A percentile compares a stretch with the other conserved stretches of the same genome.
These are phyloP conservation scores for Penicillium olsonii DNA, from an alignment of 2,329 filamentous ascomycete species.

Conservation along the genomic window DNA sequence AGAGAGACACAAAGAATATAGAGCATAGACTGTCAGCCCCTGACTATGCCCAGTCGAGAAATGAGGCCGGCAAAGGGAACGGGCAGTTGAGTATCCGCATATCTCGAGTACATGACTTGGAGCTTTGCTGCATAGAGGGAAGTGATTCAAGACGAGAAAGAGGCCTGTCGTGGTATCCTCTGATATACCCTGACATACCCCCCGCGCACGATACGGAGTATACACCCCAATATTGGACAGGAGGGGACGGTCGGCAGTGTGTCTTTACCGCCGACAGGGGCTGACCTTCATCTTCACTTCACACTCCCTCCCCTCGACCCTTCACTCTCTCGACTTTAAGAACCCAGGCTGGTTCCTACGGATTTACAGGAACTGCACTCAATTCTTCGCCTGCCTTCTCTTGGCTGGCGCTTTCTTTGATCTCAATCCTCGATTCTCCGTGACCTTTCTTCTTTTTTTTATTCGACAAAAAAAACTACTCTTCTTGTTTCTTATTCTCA, in stretches of 20 bases:
- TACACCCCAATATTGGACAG: constrained; percentile 2
- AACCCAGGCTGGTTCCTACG: constrained; percentile 27
- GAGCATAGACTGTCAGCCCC: constrained; percentile 4
- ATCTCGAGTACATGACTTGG: neutral
- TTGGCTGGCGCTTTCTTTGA: constrained; percentile 7
- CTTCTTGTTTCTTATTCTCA: constrained; percentile 11
- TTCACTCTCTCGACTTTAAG: constrained; percentile 17
- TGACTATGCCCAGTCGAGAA: constrained; percentile 1
- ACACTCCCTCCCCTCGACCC: constrained; percentile 18
- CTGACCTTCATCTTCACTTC: constrained; percentile 17
- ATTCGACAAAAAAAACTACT: neutral
- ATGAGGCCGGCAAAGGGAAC: neutral
- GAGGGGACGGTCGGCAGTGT: constrained; percentile 22
- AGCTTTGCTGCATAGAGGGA: no score
- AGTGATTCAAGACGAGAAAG: no score
- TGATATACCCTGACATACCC: neutral
- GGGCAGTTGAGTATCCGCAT: neutral
- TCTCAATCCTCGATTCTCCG: constrained; percentile 7
- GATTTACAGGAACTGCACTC: neutral
- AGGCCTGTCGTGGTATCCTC: neutral
- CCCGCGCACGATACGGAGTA: neutral
- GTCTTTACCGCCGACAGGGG: constrained; percentile 28
- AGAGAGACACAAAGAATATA: neutral
- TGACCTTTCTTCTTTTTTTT: constrained; percentile 4
- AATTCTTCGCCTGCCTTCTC: neutral